Percentiles rank a stretch among this genome's conserved stretches.
These are phyloP conservation scores for Skeletonema costatum DNA, from an alignment of 108 stramenopile species.

Conservation along the genomic window DNA sequence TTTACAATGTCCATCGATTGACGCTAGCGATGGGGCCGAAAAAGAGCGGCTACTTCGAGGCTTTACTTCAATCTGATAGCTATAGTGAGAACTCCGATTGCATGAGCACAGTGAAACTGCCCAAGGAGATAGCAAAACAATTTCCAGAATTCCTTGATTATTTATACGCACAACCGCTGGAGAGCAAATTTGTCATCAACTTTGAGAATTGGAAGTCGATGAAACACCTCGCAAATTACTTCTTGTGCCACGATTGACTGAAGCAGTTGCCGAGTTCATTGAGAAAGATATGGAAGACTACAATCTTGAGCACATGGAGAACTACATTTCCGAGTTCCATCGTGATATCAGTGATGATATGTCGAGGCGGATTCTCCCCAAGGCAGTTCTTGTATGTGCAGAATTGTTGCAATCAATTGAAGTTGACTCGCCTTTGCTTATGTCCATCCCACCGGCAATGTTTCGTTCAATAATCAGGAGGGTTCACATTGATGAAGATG, in stretches of 20 bases:
- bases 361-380: not conserved
- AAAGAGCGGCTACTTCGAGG: slow-evolving; percentile 43
- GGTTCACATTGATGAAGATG: no score
- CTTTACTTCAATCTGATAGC: slow-evolving; percentile 15
- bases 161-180: slow-evolving; percentile 10
- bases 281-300: slow-evolving; percentile 1
- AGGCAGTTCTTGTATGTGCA: not conserved
- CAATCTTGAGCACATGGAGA: not conserved
- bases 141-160: slow-evolving; percentile 50
- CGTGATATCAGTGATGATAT: not conserved
- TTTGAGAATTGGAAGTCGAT: slow-evolving; percentile 9
- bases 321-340: slow-evolving; percentile 1
- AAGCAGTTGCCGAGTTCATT: slow-evolving; percentile 8
- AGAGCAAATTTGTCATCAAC: not conserved
- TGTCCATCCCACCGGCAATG: not conserved
- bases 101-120: slow-evolving; percentile 24
- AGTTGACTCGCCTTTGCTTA: not conserved
- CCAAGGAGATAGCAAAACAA: slow-evolving; percentile 7
- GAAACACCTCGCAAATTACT: slow-evolving; percentile 14
- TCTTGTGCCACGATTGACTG: slow-evolving; percentile 9
- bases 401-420: not conserved
- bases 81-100: slow-evolving; percentile 13
- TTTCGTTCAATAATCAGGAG: not conserved
- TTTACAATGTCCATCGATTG: slow-evolving; percentile 34
- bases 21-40: slow-evolving; percentile 36